Base-by-base conservation (phyloP, 2,329 filamentous ascomycete species). In the Cladosporium phlei region DNA sequence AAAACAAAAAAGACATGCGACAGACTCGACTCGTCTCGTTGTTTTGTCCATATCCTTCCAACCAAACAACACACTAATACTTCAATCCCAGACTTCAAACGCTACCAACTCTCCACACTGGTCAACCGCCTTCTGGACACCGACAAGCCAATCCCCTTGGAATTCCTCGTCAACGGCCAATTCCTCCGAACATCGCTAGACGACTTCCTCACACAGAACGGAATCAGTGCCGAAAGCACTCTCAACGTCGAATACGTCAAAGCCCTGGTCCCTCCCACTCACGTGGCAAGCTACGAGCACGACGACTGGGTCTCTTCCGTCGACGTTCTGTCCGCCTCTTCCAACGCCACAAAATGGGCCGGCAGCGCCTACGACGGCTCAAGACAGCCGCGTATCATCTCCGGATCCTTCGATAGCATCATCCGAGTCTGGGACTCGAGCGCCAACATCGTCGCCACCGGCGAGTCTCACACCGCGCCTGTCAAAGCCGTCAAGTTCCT, bases 251-350 rank as follows among this genome's bases (percentile, higher is more conserved):
- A 97, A 72, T 98, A 97, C 68, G 88, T 96, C 27, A 85, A 89
- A 59, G 93, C 89, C 53, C 73, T 96, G 57, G 82, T 96, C 50
- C 93, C 93, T 6, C 93, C 93, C 14, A 76, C 86, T 27, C 91
- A 93, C 66, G 83, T 95, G 57, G 85, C 89, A 10, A 93, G 86
- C 62, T 98, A 95, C 65, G 85, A 96, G 71, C 91, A 98, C 66
- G 90, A 98, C 62, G 93, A 97, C 67, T 98, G 93, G 93, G 86
- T 98, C 38, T 88, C 87, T 64, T 79, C 80, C 20, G 82, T 97
- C 20, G 89, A 96, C 65, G 79, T 95, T 4, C 73, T 95, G 19
- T 90, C 88, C 0, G 66, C 69, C 11, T 80, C 76, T 10, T 85
- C 86, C 2, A 69, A 72, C 5, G 79, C 82, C 2, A 81, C 76